Conservation (phyloP, 495 filamentous ascomycete species). For the Clavariopsis aquatica region DNA sequence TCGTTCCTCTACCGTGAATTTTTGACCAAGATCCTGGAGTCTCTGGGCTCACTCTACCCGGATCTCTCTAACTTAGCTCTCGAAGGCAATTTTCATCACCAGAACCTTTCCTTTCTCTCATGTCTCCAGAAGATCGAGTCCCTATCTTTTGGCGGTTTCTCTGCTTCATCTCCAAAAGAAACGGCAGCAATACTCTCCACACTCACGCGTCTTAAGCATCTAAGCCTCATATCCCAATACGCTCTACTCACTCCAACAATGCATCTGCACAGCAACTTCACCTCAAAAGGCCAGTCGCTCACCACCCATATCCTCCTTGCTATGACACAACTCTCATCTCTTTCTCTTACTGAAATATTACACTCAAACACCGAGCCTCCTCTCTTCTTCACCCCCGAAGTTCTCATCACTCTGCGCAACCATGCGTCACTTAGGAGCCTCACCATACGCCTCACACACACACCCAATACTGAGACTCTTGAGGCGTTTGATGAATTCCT, state of each 20-base stretch:
- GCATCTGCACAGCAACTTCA: slow-evolving; percentile 8
- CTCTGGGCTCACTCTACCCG: slow-evolving; percentile 14
- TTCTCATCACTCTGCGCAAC: slow-evolving; percentile 12
- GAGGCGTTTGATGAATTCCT: slow-evolving; percentile 21
- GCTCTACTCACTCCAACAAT: slow-evolving; percentile 9
- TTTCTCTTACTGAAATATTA: slow-evolving; percentile 13
- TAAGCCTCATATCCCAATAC: slow-evolving; percentile 14
- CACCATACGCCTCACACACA: neutral
- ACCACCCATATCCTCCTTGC: slow-evolving; percentile 8
- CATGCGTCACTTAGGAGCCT: slow-evolving; percentile 10
- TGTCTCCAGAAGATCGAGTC: neutral
- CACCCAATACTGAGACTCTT: slow-evolving; percentile 10
- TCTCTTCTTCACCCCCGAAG: slow-evolving; percentile 18
- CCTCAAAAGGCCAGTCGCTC: slow-evolving; percentile 15
- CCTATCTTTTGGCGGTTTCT: slow-evolving; percentile 29
- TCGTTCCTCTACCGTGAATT: slow-evolving; percentile 25
- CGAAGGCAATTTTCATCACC: slow-evolving; percentile 26
- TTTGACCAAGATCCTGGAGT: slow-evolving; percentile 12
- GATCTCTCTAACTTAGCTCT: slow-evolving; percentile 6
- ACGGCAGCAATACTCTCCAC: slow-evolving; percentile 23
- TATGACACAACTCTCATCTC: slow-evolving; percentile 10
- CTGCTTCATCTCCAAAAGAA: slow-evolving; percentile 5
- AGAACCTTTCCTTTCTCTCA: slow-evolving; percentile 16
- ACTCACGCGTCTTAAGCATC: slow-evolving; percentile 5
- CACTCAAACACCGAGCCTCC: neutral